These are phyloP conservation scores for Botryosphaeria dothidea DNA, from an alignment of 2,329 filamentous ascomycete genomes.

Conservation along the genomic window DNA sequence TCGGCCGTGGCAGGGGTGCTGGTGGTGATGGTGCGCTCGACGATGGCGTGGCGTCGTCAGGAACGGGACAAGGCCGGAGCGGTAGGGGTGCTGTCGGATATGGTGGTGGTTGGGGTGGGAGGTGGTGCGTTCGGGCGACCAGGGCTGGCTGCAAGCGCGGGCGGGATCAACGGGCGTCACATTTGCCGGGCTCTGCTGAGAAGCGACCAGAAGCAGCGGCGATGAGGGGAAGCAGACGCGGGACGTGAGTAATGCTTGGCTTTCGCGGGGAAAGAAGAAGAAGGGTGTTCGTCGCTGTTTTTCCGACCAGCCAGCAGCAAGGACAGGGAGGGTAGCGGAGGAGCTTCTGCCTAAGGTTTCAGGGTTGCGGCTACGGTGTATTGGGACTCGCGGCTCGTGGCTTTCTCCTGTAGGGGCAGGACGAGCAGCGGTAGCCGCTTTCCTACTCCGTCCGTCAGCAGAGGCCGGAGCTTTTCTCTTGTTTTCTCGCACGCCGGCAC, in stretches of 20 bases:
- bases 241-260: not conserved
- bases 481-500: not conserved
- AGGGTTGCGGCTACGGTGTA: not conserved
- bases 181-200: not conserved
- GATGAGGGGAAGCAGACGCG: not conserved
- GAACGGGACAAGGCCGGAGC: not conserved
- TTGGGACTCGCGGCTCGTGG: slow-evolving; percentile 11
- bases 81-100: not conserved
- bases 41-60: slow-evolving; percentile 3
- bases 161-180: not conserved
- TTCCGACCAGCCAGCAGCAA: not conserved
- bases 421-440: slow-evolving; percentile 16
- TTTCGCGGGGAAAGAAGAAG: not conserved
- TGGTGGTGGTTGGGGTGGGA: not conserved
- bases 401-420: slow-evolving; percentile 16
- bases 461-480: not conserved
- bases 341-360: not conserved
- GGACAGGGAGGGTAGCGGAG: not conserved
- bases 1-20: not conserved
- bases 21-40: not conserved
- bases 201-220: not conserved
- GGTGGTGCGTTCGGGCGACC: not conserved
- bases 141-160: not conserved
- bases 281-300: not conserved
- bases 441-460: not conserved